Conservation (phyloP, 345 rosid genomes). For the Angophora floribunda region DNA sequence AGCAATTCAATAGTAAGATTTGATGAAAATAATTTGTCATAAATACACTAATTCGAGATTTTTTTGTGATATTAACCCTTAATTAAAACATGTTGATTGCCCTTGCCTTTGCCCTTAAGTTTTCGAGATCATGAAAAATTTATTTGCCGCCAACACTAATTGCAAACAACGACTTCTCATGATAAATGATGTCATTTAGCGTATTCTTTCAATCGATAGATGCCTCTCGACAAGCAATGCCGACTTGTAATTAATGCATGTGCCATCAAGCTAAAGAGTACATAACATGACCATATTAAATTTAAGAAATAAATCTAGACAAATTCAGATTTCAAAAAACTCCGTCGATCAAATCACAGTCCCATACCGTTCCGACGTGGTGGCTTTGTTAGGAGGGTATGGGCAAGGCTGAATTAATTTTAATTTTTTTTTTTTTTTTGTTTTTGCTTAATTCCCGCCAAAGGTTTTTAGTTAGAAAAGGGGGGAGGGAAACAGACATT, state of each 20-base stretch:
- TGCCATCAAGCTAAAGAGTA: too few species aligned
- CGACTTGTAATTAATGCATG: too few species aligned
- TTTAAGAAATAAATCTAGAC: not conserved
- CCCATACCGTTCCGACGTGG: too few species aligned
- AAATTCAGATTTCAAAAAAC: not conserved
- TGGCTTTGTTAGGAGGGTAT: too few species aligned
- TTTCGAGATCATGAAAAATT: not conserved
- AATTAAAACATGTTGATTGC: not conserved
- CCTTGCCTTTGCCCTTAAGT: not conserved
- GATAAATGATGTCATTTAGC: not conserved
- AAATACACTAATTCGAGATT: too few species aligned
- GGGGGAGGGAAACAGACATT: not conserved
- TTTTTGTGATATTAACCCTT: too few species aligned
- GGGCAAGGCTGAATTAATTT: too few species aligned
- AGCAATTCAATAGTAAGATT: too few species aligned
- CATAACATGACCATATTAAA: fast-evolving
- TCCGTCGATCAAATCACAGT: too few species aligned
- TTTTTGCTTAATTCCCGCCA: not conserved
- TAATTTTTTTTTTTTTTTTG: not conserved
- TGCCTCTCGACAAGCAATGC: too few species aligned
- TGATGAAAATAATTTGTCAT: too few species aligned
- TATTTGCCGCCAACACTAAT: too few species aligned
- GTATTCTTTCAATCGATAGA: not conserved
- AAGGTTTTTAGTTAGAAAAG: not conserved
- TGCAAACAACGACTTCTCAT: not conserved